Base-by-base conservation (phyloP, 371 early-diverging fungal genomes). In the Mucor plumbeus region DNA sequence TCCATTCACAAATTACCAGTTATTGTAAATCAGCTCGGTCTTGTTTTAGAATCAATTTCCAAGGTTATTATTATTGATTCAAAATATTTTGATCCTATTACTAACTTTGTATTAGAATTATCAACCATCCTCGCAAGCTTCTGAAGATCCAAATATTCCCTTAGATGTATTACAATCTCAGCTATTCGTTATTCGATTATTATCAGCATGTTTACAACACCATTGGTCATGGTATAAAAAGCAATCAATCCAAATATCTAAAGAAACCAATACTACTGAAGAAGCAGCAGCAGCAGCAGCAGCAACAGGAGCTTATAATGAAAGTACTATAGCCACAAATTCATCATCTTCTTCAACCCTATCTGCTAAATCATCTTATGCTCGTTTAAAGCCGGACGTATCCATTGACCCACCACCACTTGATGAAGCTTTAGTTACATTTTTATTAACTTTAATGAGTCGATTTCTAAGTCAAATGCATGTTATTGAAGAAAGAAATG, bases 121-220 rank as follows among this genome's bases (percentile, higher is more conserved):
- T 62, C 68, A 77, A 60, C 65, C 74, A 35, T 67, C 81, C 61
- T 73, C 76, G 19, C 73, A 79, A 59, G 71, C 79, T 64, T 68
- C 78, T 8, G 61, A 68, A 11, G 86, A 88, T 65, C 77, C 82
- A 14, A 71, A 75, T 64, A 72, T 87, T 19, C 86, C 89, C 9
- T 63, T 74, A 53, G 89, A 91, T 62, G 78, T 87, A 40, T 69
- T 92, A 48, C 89, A 90, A 63, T 89, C 91, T 34, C 94, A 94
- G 71, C 75, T 91, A 15, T 91, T 90, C 73, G 71, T 92, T 15
- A 75, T 94, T 56, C 80, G 87, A 63, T 71, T 92, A 54, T 63
- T 92, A 57, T 88, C 88, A 21, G 87, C 89, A 31, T 94, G 93
- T 73, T 81, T 91, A 79, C 86, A 87, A 40, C 87, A 87, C 47